A percentile compares a stretch with the other conserved stretches of the same genome.
Evolutionary conservation across 2,329 filamentous ascomycete genomes (phyloP).

Genomic region (Apiospora phragmitis): DNA sequence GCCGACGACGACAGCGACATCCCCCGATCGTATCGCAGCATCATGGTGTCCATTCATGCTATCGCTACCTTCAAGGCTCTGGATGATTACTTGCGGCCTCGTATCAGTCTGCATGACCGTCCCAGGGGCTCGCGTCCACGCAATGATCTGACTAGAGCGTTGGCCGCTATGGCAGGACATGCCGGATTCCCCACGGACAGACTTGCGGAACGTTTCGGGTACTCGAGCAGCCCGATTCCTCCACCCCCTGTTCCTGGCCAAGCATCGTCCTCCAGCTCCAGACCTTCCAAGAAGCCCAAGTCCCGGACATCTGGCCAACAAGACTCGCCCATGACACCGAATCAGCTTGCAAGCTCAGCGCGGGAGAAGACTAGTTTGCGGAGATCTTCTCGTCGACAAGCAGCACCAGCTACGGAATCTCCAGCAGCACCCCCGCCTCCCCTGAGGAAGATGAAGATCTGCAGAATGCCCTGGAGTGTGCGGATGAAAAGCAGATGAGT

Average conservation of each 20-base stretch:
- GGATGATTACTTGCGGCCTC: constrained; percentile 90
- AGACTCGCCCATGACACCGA: constrained; percentile 42
- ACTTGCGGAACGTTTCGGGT: constrained; percentile 44
- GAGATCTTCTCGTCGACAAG: constrained; percentile 63
- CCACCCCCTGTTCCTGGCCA: constrained; percentile 37
- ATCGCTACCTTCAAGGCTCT: constrained; percentile 97
- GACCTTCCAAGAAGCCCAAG: constrained; percentile 47
- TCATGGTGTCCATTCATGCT: constrained; percentile 98
- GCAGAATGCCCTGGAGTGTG: constrained; percentile 81
- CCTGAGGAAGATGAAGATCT: constrained; percentile 61
- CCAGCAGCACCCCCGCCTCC: constrained; percentile 50
- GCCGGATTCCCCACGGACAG: constrained; percentile 58
- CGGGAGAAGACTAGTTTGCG: constrained; percentile 61
- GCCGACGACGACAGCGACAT: constrained; percentile 92
- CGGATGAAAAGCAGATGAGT: constrained; percentile 83
- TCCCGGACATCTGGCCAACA: constrained; percentile 43
- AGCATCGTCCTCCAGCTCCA: constrained; percentile 47
- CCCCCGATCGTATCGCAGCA: constrained; percentile 82
- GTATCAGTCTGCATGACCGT: constrained; percentile 80
- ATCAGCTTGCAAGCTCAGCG: constrained; percentile 48
- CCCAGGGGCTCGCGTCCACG: constrained; percentile 62
- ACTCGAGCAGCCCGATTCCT: constrained; percentile 39
- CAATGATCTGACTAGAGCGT: constrained; percentile 64
- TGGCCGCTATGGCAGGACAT: constrained; percentile 77
- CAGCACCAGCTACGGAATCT: constrained; percentile 49